A percentile compares a stretch with the other conserved stretches of the same genome.
phyloP scores from a whole-genome alignment of 2,329 filamentous ascomycete species.

The Metarhizium anisopliae region DNA sequence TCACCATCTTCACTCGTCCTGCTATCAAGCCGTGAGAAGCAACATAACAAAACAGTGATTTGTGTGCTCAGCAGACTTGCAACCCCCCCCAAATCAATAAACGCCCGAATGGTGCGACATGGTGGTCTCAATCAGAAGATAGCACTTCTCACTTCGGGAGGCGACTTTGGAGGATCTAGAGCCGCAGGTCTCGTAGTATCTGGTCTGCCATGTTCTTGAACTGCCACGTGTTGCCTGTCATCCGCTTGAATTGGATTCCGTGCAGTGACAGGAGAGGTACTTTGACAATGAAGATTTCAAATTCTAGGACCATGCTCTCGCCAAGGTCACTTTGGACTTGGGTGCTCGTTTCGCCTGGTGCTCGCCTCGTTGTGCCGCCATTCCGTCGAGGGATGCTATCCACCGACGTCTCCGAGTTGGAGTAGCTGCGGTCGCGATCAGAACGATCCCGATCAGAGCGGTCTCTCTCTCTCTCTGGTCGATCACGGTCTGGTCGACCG shows the following conservation, averaged over 20 bases:
- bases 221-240: slow-evolving; percentile 93
- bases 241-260: slow-evolving; percentile 96
- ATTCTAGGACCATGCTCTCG: slow-evolving; percentile 73
- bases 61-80: not conserved
- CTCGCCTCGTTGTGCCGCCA: slow-evolving; percentile 39
- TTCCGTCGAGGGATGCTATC: slow-evolving; percentile 56
- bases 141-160: not conserved
- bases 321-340: slow-evolving; percentile 87
- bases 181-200: slow-evolving; percentile 75
- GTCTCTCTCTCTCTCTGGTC: slow-evolving; percentile 21
- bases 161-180: slow-evolving; percentile 40
- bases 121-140: not conserved
- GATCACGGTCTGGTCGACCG: slow-evolving; percentile 26
- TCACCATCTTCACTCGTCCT: not conserved
- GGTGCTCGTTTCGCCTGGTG: slow-evolving; percentile 81
- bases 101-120: not conserved
- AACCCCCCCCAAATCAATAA: not conserved
- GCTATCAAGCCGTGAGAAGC: not conserved
- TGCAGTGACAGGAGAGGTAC: slow-evolving; percentile 87
- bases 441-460: slow-evolving; percentile 24
- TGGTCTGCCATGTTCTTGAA: slow-evolving; percentile 98
- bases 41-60: not conserved
- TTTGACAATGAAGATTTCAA: slow-evolving; percentile 97
- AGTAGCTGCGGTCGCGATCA: slow-evolving; percentile 60
- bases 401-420: slow-evolving; percentile 79